A percentile compares a stretch with the other conserved stretches of the same genome.
Evolutionary conservation across 116 monocot genomes (phyloP).

Genomic region (Dioscorea cayenensis): DNA sequence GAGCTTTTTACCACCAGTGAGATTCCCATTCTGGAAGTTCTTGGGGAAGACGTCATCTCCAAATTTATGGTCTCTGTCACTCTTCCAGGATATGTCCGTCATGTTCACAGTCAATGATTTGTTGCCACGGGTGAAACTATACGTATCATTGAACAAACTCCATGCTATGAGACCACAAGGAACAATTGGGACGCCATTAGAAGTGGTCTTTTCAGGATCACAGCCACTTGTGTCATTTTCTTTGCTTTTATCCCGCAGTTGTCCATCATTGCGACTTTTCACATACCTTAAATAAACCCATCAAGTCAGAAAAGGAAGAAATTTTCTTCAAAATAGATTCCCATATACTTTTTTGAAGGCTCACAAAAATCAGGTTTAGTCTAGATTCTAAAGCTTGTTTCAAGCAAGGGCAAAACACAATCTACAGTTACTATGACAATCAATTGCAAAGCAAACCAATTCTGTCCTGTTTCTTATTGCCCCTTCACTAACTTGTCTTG

Average conservation of each 20-base stretch:
- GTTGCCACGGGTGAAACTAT: constrained; percentile 24
- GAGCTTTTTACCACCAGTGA: constrained; percentile 71
- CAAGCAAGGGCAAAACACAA: neutral
- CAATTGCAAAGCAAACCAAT: neutral
- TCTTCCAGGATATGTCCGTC: constrained; percentile 69
- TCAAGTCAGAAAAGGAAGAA: neutral
- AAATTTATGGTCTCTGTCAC: constrained; percentile 76
- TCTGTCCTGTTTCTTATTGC: neutral
- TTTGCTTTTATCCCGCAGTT: constrained; percentile 36
- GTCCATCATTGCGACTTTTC: constrained; percentile 76
- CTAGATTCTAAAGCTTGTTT: neutral
- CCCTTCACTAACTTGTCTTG: too few relatives aligned
- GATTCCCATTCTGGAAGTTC: constrained; percentile 83
- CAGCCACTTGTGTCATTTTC: constrained; percentile 55
- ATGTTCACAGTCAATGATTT: constrained; percentile 36
- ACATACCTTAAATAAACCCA: constrained; percentile 60
- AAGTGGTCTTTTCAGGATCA: constrained; percentile 56
- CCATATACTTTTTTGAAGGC: neutral
- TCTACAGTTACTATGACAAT: too few relatives aligned
- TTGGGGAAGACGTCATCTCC: constrained; percentile 75
- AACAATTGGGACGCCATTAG: constrained; percentile 40
- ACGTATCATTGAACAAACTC: constrained; percentile 78
- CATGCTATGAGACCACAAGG: constrained; percentile 83
- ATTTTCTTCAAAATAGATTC: neutral
- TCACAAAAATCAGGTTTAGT: neutral